A percentile compares a stretch with the other conserved stretches of the same genome.
These are phyloP conservation scores for Ceratocystis smalleyi DNA, from an alignment of 2,329 filamentous ascomycete species.

Conservation along the genomic window DNA sequence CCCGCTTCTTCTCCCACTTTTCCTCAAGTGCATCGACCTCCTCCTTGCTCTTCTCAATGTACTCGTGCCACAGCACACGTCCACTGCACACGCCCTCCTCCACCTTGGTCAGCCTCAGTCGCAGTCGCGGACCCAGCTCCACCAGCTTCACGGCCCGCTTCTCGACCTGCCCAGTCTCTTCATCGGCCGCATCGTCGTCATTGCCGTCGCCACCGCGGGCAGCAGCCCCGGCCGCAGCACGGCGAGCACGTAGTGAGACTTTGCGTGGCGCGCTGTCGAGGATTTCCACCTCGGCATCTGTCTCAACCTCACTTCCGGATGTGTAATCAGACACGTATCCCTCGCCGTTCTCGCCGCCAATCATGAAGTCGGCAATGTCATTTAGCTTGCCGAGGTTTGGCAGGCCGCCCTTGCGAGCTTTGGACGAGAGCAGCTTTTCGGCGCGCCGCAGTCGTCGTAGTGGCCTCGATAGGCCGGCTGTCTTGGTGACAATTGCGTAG, in stretches of 20 bases:
- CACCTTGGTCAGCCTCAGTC: conserved; percentile 78
- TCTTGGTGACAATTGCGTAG: conserved; percentile 85
- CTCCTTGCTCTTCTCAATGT: conserved; percentile 65
- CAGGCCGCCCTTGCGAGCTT: conserved; percentile 44
- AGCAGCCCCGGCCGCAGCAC: conserved; percentile 29
- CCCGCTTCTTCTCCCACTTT: conserved; percentile 61
- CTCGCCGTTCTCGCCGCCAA: conserved; percentile 58
- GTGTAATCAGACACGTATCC: conserved; percentile 77
- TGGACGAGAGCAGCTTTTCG: conserved; percentile 54
- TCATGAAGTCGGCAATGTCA: conserved; percentile 88
- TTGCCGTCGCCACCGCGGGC: conserved; percentile 25
- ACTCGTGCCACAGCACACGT: conserved; percentile 95
- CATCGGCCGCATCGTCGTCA: conserved; percentile 23
- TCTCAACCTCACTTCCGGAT: conserved; percentile 83
- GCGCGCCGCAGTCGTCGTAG: conserved; percentile 73
- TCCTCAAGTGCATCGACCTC: conserved; percentile 68
- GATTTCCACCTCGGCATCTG: conserved; percentile 89
- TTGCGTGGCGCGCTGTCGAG: conserved; percentile 47
- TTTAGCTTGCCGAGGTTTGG: conserved; percentile 83
- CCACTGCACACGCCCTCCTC: conserved; percentile 85
- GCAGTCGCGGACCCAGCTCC: conserved; percentile 83
- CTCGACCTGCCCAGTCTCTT: conserved; percentile 43
- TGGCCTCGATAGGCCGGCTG: conserved; percentile 68
- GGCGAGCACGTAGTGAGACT: conserved; percentile 26
- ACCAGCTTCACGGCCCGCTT: conserved; percentile 81